Percentiles rank a stretch among this genome's conserved stretches.
phyloP scores from a whole-genome alignment of 306 rosid species.

The Macrotyloma uniflorum region DNA sequence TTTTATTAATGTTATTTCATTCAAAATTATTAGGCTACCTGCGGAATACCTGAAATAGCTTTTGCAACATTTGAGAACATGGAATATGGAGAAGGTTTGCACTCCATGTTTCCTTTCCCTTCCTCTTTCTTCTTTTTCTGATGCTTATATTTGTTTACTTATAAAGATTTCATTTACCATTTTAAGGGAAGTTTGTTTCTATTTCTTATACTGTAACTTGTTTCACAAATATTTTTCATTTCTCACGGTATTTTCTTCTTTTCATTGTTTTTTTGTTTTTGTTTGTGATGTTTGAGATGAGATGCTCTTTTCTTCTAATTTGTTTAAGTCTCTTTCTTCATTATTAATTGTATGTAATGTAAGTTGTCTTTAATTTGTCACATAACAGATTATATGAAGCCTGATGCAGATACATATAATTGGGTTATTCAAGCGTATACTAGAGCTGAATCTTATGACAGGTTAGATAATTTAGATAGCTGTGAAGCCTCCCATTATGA shows the following conservation, averaged over 20 bases:
- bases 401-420: constrained; percentile 92
- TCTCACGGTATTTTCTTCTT: not conserved
- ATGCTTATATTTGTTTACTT: constrained; percentile 18
- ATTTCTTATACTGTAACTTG: constrained; percentile 28
- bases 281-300: not conserved
- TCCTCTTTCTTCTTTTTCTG: constrained; percentile 12
- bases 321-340: constrained; percentile 19
- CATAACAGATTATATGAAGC: constrained; percentile 81
- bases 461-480: constrained; percentile 52
- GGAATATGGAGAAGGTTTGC: constrained; percentile 93
- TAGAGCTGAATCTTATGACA: constrained; percentile 97
- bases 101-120: constrained; percentile 31
- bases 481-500: not conserved
- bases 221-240: constrained; percentile 23
- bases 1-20: constrained; percentile 32
- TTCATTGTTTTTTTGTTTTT: not conserved
- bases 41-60: constrained; percentile 96
- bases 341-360: constrained; percentile 34
- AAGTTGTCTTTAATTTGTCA: constrained; percentile 36
- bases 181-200: constrained; percentile 28
- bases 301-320: not conserved
- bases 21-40: constrained; percentile 73
- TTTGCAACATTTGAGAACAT: constrained; percentile 94
- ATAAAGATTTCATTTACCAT: constrained; percentile 30
- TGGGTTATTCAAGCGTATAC: constrained; percentile 99